Base-by-base conservation (phyloP, 1,284 basidiomycete genomes). In the Ustilago trichophora region DNA sequence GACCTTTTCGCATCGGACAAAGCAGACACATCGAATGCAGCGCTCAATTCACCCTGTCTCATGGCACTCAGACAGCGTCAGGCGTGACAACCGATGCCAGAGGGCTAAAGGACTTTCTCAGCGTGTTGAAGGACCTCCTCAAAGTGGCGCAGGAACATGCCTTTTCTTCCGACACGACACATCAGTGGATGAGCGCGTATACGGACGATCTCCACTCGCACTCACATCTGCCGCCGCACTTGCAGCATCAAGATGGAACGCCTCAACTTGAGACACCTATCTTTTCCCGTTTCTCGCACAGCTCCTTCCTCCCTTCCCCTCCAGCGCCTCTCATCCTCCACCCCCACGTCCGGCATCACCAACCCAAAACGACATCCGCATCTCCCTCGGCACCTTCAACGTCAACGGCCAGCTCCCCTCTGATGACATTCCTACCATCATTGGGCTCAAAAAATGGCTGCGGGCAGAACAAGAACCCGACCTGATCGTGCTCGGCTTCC, bases 201-300 rank as follows among this genome's bases (percentile, higher is more conserved):
- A 54, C 59, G 1, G 62, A 65, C 13, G 65, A 65, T 13, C 12
- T 55, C 1, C 18, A n/a, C 10, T 16, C 12, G 16, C 36, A 51
- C 18, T 22, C 31, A 4, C 40, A 43, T 22, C 18, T 25, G 18
- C 9, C 1, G 10, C 16, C 46, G 12, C n/a, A 22, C 9, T 29
- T 27, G 5, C 4, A 31, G 1, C 12, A 15, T 8, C 16, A 31
- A 1, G 25, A 15, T 18, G 22, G 35, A 6, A 16, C 25, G 12
- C 29, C n/a, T n/a, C n/a, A 40, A 3, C 22, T 57, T 4, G 51
- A 63, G 4, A 49, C 65, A 1, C 58, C 58, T 11, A 40, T 73
- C 45, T 73, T 73, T 32, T 69, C 65, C 15, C 57, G 66, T 18
- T 69, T 67, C 49, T 53, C 58, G 1, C n/a, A 45, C n/a, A 69